These are phyloP conservation scores for Phytophthora cajani DNA, from an alignment of 352 stramenopile genomes.

Conservation along the genomic window DNA sequence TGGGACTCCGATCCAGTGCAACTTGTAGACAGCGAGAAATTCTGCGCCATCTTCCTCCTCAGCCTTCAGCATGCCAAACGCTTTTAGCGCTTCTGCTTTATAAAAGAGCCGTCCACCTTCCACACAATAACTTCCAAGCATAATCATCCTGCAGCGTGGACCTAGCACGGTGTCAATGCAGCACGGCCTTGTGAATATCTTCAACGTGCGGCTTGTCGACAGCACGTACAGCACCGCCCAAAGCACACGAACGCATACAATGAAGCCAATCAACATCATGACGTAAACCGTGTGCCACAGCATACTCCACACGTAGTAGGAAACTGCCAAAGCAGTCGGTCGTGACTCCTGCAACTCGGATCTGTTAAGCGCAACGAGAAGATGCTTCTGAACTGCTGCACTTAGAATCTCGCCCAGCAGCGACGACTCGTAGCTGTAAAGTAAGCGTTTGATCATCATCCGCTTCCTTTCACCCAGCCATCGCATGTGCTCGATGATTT, in stretches of 20 bases:
- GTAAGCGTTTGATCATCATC: conserved; percentile 21
- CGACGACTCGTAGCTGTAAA: conserved; percentile 30
- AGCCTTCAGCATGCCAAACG: conserved; percentile 26
- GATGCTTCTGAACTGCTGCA: conserved; percentile 14
- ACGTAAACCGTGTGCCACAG: conserved; percentile 23
- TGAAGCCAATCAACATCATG: conserved; percentile 19
- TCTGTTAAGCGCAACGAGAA: conserved; percentile 20
- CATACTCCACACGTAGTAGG: conserved; percentile 35
- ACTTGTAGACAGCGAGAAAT: conserved; percentile 13
- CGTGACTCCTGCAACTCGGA: conserved; percentile 24
- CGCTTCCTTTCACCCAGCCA: conserved; percentile 10
- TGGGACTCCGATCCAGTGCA: conserved; percentile 16
- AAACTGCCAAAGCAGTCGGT: conserved; percentile 7
- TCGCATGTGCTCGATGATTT: conserved; percentile 27
- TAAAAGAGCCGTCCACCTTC: conserved; percentile 19
- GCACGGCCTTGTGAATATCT: conserved; percentile 10
- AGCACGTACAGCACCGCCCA: conserved; percentile 4
- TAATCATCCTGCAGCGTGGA: conserved; percentile 19
- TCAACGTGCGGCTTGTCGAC: neutral
- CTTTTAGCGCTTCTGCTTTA: conserved; percentile 16
- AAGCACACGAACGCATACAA: conserved; percentile 10
- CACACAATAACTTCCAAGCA: conserved; percentile 18
- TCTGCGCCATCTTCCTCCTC: conserved; percentile 15
- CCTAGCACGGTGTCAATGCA: conserved; percentile 24
- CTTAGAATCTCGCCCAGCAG: conserved; percentile 27